Conservation (phyloP, 2,329 filamentous ascomycete genomes). For the Sordariomycetes sp. region DNA sequence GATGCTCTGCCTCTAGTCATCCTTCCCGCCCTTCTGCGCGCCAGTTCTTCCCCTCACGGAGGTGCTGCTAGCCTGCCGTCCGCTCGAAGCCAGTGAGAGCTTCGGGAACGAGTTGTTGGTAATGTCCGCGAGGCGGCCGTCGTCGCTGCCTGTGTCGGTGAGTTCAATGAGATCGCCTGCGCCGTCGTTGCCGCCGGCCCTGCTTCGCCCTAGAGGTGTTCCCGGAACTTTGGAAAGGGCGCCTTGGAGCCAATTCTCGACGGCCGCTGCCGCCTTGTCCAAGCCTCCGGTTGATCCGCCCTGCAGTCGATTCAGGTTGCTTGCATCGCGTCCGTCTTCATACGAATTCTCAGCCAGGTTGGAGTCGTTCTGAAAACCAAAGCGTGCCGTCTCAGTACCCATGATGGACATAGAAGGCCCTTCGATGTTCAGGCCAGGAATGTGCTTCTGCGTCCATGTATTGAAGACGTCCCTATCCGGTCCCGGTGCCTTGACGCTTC, state of each 20-base stretch:
- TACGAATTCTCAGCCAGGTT: slow-evolving; percentile 43
- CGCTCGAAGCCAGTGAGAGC: slow-evolving; percentile 19
- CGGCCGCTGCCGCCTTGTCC: slow-evolving; percentile 76
- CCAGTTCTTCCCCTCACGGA: background rate
- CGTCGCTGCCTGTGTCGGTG: slow-evolving; percentile 50
- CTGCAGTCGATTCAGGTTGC: slow-evolving; percentile 31
- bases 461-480: slow-evolving; percentile 81
- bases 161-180: slow-evolving; percentile 64
- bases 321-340: slow-evolving; percentile 34
- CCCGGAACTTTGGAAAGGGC: slow-evolving; percentile 57
- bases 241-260: slow-evolving; percentile 86
- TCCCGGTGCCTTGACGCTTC: slow-evolving; percentile 63
- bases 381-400: slow-evolving; percentile 49
- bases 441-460: slow-evolving; percentile 71
- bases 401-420: slow-evolving; percentile 57
- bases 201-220: slow-evolving; percentile 34
- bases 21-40: background rate
- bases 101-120: background rate
- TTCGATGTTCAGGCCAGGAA: slow-evolving; percentile 70
- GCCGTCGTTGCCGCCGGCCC: slow-evolving; percentile 19
- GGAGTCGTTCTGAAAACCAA: slow-evolving; percentile 37
- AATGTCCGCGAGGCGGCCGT: slow-evolving; percentile 25
- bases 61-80: slow-evolving; percentile 15
- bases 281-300: slow-evolving; percentile 52
- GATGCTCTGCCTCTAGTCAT: background rate